Evolutionary conservation across 345 rosid species (phyloP).

Genomic region (Turnera subulata): DNA sequence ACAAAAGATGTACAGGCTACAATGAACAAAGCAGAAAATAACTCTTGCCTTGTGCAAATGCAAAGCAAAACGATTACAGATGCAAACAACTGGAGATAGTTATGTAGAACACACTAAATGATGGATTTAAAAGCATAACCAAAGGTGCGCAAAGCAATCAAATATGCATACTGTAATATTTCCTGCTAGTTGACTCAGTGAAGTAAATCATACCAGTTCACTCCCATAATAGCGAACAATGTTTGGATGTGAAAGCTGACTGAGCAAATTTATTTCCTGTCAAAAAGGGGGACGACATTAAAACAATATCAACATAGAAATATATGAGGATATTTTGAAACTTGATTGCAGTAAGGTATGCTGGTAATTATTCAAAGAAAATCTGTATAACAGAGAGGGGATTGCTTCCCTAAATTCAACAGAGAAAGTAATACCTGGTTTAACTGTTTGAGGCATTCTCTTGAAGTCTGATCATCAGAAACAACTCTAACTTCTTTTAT

Average conservation of each 20-base stretch:
- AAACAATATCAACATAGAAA: constrained; percentile 9
- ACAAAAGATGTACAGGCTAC: no score
- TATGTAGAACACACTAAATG: no score
- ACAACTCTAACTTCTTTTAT: constrained; percentile 88
- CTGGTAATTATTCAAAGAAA: no score
- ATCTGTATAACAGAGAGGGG: no score
- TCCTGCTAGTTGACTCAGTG: background rate
- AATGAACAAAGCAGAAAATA: no score
- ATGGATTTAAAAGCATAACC: no score
- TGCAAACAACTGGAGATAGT: no score
- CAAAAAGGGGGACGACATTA: constrained; percentile 14
- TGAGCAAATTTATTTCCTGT: constrained; percentile 94
- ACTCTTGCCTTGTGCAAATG: no score
- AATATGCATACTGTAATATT: no score
- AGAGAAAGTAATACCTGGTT: constrained; percentile 56
- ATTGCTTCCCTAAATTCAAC: no score
- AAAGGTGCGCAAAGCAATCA: no score
- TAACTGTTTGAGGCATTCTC: constrained; percentile 83
- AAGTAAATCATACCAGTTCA: constrained; percentile 66
- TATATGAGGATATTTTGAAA: background rate
- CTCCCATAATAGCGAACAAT: constrained; percentile 92
- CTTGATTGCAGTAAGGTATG: background rate
- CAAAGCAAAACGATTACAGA: no score
- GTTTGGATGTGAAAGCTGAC: constrained; percentile 79
- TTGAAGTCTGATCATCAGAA: constrained; percentile 75